phyloP scores from a whole-genome alignment of 2,329 filamentous ascomycete genomes.

The Colletotrichum theobromicola region DNA sequence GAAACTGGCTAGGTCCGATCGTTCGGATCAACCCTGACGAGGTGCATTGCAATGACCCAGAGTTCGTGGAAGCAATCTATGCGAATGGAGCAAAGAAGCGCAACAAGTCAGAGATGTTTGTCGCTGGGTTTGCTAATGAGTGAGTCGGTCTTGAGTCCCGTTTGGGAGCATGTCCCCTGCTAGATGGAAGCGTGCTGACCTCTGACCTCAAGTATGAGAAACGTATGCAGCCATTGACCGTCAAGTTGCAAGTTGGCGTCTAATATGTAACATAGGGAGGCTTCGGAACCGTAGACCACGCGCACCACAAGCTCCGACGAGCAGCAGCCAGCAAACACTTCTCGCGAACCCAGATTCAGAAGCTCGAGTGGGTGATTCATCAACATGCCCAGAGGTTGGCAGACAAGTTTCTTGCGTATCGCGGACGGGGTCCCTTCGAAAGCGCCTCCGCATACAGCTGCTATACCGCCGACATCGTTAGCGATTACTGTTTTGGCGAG shows the following conservation, averaged over 20 bases:
- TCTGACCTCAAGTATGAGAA: not conserved
- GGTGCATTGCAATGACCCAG: slow-evolving; percentile 38
- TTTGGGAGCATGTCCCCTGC: not conserved
- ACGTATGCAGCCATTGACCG: not conserved
- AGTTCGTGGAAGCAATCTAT: slow-evolving; percentile 42
- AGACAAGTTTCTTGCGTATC: not conserved
- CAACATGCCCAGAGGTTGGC: not conserved
- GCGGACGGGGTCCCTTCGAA: slow-evolving; percentile 30
- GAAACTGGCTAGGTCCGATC: slow-evolving; percentile 32
- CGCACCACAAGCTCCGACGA: slow-evolving; percentile 35
- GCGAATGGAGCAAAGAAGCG: slow-evolving; percentile 21
- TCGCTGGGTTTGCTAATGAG: not conserved
- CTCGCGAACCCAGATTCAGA: slow-evolving; percentile 25
- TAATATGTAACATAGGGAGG: not conserved
- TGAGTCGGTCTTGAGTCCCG: not conserved
- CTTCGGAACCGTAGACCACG: slow-evolving; percentile 35
- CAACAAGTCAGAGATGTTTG: not conserved
- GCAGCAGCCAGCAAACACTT: slow-evolving; percentile 37
- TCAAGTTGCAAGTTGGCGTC: not conserved
- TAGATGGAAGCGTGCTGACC: not conserved
- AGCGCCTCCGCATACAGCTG: slow-evolving; percentile 40
- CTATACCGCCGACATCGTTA: slow-evolving; percentile 41
- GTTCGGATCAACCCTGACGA: slow-evolving; percentile 43
- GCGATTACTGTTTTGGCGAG: slow-evolving; percentile 38
- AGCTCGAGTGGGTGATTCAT: not conserved